These are phyloP conservation scores for Chamaenerion angustifolium DNA, from an alignment of 345 rosid genomes.

Conservation along the genomic window DNA sequence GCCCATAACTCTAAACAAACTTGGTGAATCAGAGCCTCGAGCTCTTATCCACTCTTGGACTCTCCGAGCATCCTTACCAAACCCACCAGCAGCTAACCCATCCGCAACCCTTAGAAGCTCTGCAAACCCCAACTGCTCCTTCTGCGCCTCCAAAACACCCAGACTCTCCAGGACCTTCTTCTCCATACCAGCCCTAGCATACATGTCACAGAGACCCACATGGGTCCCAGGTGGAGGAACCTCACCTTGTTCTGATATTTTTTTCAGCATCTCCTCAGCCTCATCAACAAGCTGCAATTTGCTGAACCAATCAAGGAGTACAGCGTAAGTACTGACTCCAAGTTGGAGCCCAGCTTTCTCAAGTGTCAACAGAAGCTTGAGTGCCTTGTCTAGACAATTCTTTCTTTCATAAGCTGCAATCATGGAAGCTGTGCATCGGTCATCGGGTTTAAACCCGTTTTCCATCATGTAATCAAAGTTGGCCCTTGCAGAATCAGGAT, in stretches of 20 bases:
- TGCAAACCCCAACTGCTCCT: slow-evolving; percentile 29
- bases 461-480: slow-evolving; percentile 43
- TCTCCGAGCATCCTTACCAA: slow-evolving; percentile 49
- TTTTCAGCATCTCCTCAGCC: slow-evolving; percentile 60
- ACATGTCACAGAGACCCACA: slow-evolving; percentile 72
- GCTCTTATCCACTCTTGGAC: slow-evolving; percentile 41
- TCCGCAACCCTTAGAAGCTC: slow-evolving; percentile 51
- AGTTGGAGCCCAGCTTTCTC: slow-evolving; percentile 71
- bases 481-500: slow-evolving; percentile 46
- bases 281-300: slow-evolving; percentile 59
- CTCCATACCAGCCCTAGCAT: slow-evolving; percentile 43
- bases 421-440: slow-evolving; percentile 46
- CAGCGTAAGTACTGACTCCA: slow-evolving; percentile 56
- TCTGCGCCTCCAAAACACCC: slow-evolving; percentile 33
- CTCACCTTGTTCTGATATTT: slow-evolving; percentile 68
- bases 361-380: slow-evolving; percentile 47
- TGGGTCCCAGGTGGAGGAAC: slow-evolving; percentile 54
- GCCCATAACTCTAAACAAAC: slow-evolving; percentile 2
- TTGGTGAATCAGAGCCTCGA: slow-evolving; percentile 29
- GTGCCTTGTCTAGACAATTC: slow-evolving; percentile 62
- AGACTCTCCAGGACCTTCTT: slow-evolving; percentile 74
- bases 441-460: slow-evolving; percentile 50
- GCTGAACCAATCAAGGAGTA: slow-evolving; percentile 71
- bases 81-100: slow-evolving; percentile 53
- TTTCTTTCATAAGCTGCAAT: slow-evolving; percentile 33